Percentiles rank a stretch among this genome's conserved stretches.
Evolutionary conservation across 192 early-diverging fungal genomes (phyloP).

Genomic region (Coemansia javaensis): DNA sequence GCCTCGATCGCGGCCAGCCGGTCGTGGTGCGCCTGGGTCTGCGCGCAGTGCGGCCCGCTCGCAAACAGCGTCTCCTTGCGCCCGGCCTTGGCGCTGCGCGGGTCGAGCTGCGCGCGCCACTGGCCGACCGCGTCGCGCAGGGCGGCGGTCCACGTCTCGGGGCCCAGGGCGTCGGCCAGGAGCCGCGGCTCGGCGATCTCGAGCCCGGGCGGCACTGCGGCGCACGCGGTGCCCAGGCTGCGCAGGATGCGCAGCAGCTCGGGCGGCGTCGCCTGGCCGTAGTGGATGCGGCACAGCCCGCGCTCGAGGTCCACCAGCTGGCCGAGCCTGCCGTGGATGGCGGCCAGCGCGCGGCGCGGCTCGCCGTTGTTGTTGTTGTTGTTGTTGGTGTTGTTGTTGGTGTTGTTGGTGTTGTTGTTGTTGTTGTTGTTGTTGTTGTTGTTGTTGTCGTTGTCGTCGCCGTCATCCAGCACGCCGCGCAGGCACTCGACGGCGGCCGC

Average conservation of each 20-base stretch:
- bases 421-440: background rate
- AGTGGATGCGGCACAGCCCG: conserved; percentile 84
- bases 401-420: conserved; percentile 9
- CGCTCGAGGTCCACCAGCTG: conserved; percentile 87
- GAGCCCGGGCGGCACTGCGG: conserved; percentile 5
- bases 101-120: conserved; percentile 47
- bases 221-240: conserved; percentile 52
- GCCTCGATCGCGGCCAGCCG: conserved; percentile 53
- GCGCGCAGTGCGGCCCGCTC: conserved; percentile 50
- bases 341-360: conserved; percentile 18
- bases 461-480: conserved; percentile 45
- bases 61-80: conserved; percentile 59
- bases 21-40: conserved; percentile 43
- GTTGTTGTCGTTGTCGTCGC: conserved; percentile 13
- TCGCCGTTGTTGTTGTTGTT: background rate
- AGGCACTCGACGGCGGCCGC: conserved; percentile 82
- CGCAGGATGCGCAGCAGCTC: conserved; percentile 73
- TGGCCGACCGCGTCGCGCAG: conserved; percentile 24
- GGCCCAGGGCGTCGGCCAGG: conserved; percentile 24
- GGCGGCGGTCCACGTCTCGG: conserved; percentile 38
- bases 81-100: conserved; percentile 42
- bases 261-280: conserved; percentile 70
- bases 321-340: conserved; percentile 45
- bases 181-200: conserved; percentile 19
- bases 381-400: conserved; percentile 12